Evolutionary conservation across 495 filamentous ascomycete genomes (phyloP).

Genomic region (Amphirosellinia nigrospora): DNA sequence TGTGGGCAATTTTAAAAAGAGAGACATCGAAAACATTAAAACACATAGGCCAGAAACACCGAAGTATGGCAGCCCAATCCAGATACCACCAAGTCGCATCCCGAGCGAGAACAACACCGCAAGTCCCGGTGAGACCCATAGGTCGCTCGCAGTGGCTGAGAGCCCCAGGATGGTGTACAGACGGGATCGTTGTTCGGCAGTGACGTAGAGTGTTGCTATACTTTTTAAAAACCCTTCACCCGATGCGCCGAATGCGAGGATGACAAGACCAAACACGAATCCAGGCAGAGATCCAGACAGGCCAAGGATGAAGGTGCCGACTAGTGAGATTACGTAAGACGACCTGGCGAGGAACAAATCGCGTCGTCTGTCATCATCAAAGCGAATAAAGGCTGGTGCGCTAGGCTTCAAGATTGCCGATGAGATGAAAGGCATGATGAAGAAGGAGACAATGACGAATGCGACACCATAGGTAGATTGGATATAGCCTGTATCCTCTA

Average conservation of each 20-base stretch:
- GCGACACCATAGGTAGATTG: slow-evolving; percentile 39
- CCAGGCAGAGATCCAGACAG: slow-evolving; percentile 33
- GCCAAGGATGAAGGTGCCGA: slow-evolving; percentile 35
- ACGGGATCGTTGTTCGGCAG: slow-evolving; percentile 35
- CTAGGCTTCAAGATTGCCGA: slow-evolving; percentile 26
- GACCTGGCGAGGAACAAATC: slow-evolving; percentile 35
- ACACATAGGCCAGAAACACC: slow-evolving; percentile 36
- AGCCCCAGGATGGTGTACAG: slow-evolving; percentile 37
- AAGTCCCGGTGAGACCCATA: slow-evolving; percentile 36
- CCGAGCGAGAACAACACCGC: slow-evolving; percentile 39
- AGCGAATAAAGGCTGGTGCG: slow-evolving; percentile 29
- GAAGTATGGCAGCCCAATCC: slow-evolving; percentile 41
- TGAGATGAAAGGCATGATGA: slow-evolving; percentile 35
- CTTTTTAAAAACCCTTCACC: slow-evolving; percentile 38
- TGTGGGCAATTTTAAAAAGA: slow-evolving; percentile 31
- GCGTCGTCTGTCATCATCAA: slow-evolving; percentile 31
- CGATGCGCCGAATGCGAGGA: slow-evolving; percentile 39
- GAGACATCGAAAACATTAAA: slow-evolving; percentile 33
- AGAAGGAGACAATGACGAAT: slow-evolving; percentile 34
- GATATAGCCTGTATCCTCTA: slow-evolving; percentile 38
- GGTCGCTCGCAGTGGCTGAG: slow-evolving; percentile 32
- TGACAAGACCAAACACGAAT: slow-evolving; percentile 34
- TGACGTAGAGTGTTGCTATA: slow-evolving; percentile 34
- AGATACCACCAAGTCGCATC: slow-evolving; percentile 38
- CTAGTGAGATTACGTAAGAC: slow-evolving; percentile 31